Evolutionary conservation across 768 basidiomycete genomes (phyloP), one percentile per base, ranked within the genome.

Genomic region (Collybia sordida): DNA sequence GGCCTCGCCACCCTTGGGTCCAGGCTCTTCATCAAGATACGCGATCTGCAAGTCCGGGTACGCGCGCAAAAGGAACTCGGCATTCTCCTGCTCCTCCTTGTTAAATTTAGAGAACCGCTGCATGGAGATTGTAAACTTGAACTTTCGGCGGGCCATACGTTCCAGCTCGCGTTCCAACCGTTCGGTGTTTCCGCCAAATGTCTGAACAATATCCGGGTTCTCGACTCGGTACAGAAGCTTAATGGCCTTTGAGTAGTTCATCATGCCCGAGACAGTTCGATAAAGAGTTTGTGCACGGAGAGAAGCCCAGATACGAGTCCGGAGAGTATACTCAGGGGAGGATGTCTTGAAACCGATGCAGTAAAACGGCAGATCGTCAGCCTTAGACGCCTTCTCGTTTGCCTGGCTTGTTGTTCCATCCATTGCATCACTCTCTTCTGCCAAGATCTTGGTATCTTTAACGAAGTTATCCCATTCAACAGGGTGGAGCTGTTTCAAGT

Each of bases 381-480:
- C 77, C 63, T 90, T 93, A 14, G 31, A 31, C 9, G 31, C 31
- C 63, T 96, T 95, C 68, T 98, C 94, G 65, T 88, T 88, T 18
- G 74, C 62, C 47, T 69, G 62, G 54, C 69, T 78, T 40, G 72
- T 65, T 36, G 79, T 78, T 39, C 83, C 83, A 42, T 83, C 83
- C 49, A 73, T 64, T 9, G 71, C 73, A 14, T 80, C 82, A 1
- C 84, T 82, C 67, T 98, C 97, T 56, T 98, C 97, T 0, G 93
- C 93, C 34, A 98, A 76, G 56, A 99, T 99, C 78, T 98, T 99
- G 54, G 97, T 99, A 63, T 99, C 97, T 75, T 95, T 94, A 59
- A 99, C 97, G 63, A 99, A 99, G 69, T 99, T 99, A 73, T 98
- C 97, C 97, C 97, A 99, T 66, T 99, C 97, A 50, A 98, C 80